Evolutionary conservation across 2,329 filamentous ascomycete species (phyloP), one percentile per base, ranked within the genome.

Genomic region (Onygenales sp.): DNA sequence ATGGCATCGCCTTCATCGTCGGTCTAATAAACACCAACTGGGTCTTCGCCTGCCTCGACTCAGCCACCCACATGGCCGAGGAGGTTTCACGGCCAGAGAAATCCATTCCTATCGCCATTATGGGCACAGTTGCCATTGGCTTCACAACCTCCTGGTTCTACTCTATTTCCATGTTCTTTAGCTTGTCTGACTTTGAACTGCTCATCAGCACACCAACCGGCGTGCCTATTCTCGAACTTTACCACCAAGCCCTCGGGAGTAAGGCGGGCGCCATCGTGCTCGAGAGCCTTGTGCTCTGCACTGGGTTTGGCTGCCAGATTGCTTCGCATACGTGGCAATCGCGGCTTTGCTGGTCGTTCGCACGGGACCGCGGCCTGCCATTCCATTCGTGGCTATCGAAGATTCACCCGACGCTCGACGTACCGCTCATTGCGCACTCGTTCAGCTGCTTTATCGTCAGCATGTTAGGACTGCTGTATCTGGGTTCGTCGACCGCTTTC

Each of bases 311-410:
- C 13, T 77, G 74, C 56, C 61, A 74, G 51, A 68, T 77, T 45
- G 70, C 74, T 3, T 69, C 67, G 52, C 74, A 78, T 52, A 78
- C 76, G 4, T 78, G 75, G 71, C 74, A 78, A 58, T 73, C 71
- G 36, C 68, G 77, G 0, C 66, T 78, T 6, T 74, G 72, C 54
- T 79, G 76, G 76, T 75, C 74, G 14, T 79, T 80, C 58, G 76
- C 77, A 8, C 68, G 77, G 4, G 77, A 80, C 58, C 62, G 67
- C 11, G 77, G 76, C 2, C 55, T 79, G 1, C 76, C 77, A 0
- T 70, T 67, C n/a, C 68, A 71, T 17, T 46, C 57, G 14, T 70
- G 69, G 55, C 63, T 78, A 9, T 62, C 67, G 8, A 62, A 66
- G 9, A 71, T 79, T 5, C 59, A 75, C 52, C 61, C 62, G 2